Evolutionary conservation across 129 eudicot species (phyloP).

Genomic region (Helianthus annuus): DNA sequence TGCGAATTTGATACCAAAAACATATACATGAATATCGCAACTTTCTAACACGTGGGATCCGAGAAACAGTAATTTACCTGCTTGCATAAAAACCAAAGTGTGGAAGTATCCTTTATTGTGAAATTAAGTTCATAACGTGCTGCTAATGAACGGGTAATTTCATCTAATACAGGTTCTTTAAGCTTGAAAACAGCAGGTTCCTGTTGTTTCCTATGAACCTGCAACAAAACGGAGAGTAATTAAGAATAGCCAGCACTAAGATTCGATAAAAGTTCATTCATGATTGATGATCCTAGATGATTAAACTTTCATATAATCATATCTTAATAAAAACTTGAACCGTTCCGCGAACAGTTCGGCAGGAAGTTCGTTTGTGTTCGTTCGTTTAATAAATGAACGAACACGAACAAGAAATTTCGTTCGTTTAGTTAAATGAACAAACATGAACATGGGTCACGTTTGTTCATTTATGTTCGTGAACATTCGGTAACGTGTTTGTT

Average conservation of each 20-base stretch:
- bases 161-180: slow-evolving; percentile 77
- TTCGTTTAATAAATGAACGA: too few species aligned
- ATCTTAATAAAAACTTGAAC: neutral
- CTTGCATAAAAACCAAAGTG: slow-evolving; percentile 93
- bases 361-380: too few species aligned
- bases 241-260: slow-evolving; percentile 4
- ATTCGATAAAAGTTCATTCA: neutral
- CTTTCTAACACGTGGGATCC: neutral
- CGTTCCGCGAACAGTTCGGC: too few species aligned
- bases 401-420: too few species aligned
- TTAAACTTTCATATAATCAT: neutral
- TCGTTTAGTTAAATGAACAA: too few species aligned
- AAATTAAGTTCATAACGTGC: slow-evolving; percentile 67
- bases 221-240: slow-evolving; percentile 18
- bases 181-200: slow-evolving; percentile 80
- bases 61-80: slow-evolving; percentile 51
- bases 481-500: too few species aligned
- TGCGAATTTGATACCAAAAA: slow-evolving; percentile 25
- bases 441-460: too few species aligned
- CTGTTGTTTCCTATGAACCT: slow-evolving; percentile 82
- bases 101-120: slow-evolving; percentile 62
- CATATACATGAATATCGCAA: neutral
- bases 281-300: neutral
- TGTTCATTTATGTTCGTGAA: too few species aligned
- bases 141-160: slow-evolving; percentile 54